Percentiles rank a stretch among this genome's conserved stretches.
Evolutionary conservation across 208 protist species (phyloP).

Genomic region (Leishmania tarentolae): DNA sequence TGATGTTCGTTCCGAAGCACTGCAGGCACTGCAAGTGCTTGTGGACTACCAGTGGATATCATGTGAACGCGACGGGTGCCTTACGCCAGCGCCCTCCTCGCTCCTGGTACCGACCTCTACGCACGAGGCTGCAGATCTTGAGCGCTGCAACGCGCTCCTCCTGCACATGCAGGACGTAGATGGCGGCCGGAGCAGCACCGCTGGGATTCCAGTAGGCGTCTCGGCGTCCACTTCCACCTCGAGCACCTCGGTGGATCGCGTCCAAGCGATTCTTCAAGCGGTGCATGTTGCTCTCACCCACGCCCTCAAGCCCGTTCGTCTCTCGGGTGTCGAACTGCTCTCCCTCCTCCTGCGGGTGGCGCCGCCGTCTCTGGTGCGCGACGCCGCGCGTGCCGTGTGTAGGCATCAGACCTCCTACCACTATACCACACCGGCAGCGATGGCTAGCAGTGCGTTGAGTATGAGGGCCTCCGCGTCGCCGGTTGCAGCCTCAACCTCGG

Average conservation of each 20-base stretch:
- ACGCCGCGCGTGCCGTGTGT: slow-evolving; percentile 31
- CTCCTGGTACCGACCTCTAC: not conserved
- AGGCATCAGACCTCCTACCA: slow-evolving; percentile 34
- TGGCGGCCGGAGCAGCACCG: not conserved
- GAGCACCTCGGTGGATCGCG: slow-evolving; percentile 36
- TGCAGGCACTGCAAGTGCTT: slow-evolving; percentile 42
- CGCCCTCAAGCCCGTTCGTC: slow-evolving; percentile 60
- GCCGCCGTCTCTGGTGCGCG: slow-evolving; percentile 21
- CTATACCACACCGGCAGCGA: slow-evolving; percentile 4
- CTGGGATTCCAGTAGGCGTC: not conserved
- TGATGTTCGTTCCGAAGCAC: slow-evolving; percentile 56
- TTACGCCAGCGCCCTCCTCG: not conserved
- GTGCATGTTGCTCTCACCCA: slow-evolving; percentile 74
- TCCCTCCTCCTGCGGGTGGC: slow-evolving; percentile 39
- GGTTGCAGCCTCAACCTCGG: not conserved
- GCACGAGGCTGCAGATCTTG: slow-evolving; percentile 19
- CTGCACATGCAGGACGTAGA: not conserved
- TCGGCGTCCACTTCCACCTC: not conserved
- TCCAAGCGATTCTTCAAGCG: slow-evolving; percentile 45
- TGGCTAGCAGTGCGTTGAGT: slow-evolving; percentile 10
- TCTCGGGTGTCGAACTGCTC: slow-evolving; percentile 62
- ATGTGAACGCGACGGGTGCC: not conserved
- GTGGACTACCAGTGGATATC: slow-evolving; percentile 39
- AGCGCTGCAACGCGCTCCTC: slow-evolving; percentile 20
- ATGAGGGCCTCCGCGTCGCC: slow-evolving; percentile 10